phyloP scores from a whole-genome alignment of 805 yeast genomes.

The Candida suzukii region DNA sequence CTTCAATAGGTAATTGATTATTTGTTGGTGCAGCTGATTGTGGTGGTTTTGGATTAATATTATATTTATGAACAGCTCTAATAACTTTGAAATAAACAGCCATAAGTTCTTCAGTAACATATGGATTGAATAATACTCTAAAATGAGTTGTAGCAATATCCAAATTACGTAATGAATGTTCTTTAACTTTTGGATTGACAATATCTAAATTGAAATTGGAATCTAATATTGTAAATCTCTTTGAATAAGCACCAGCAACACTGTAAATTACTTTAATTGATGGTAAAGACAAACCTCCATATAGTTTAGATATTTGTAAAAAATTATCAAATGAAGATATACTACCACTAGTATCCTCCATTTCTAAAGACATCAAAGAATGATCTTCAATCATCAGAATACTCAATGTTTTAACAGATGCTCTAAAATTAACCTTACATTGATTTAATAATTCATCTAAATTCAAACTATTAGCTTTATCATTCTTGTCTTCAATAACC shows the following conservation, averaged over 20 bases:
- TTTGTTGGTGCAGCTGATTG: neutral
- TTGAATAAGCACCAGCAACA: constrained; percentile 28
- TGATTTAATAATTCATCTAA: neutral
- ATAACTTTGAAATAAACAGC: constrained; percentile 10
- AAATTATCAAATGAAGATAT: constrained; percentile 11
- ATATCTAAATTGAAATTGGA: constrained; percentile 37
- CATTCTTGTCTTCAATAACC: too few species aligned
- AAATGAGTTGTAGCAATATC: constrained; percentile 54
- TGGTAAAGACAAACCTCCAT: constrained; percentile 36
- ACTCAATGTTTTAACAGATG: constrained; percentile 5
- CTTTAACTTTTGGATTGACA: constrained; percentile 27
- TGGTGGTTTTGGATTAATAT: neutral
- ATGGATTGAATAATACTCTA: constrained; percentile 51
- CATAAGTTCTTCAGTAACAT: constrained; percentile 19
- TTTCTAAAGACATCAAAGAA: constrained; percentile 11
- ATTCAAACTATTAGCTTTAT: neutral
- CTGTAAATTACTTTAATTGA: constrained; percentile 30
- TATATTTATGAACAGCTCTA: constrained; percentile 3
- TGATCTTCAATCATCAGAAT: constrained; percentile 8
- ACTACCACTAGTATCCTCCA: constrained; percentile 4
- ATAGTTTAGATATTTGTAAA: constrained; percentile 14
- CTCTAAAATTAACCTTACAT: constrained; percentile 1
- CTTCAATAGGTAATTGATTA: constrained; percentile 9
- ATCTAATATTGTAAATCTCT: constrained; percentile 37
- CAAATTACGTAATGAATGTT: constrained; percentile 32